Evolutionary conservation across 345 rosid species (phyloP).

Genomic region (Ailanthus altissimus): DNA sequence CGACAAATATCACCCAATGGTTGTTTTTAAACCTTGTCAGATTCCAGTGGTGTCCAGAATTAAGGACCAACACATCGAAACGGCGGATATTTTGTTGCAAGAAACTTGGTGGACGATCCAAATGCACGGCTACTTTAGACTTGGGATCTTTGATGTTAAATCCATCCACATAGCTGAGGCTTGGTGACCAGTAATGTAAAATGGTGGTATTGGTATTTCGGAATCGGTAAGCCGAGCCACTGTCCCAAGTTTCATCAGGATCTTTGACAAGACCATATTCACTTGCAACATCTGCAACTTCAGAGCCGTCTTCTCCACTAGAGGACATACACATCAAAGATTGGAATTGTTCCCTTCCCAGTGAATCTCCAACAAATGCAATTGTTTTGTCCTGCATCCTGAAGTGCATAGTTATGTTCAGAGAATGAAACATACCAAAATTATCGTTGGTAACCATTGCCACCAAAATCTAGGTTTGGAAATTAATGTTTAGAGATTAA

Average conservation of each 20-base stretch:
- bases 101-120: conserved; percentile 74
- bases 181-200: conserved; percentile 74
- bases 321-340: conserved; percentile 79
- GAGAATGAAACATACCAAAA: neutral
- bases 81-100: conserved; percentile 49
- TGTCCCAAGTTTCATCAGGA: conserved; percentile 57
- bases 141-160: conserved; percentile 41
- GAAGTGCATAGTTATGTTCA: conserved; percentile 21
- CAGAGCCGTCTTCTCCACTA: conserved; percentile 53
- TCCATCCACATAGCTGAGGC: conserved; percentile 51
- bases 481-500: neutral
- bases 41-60: conserved; percentile 89
- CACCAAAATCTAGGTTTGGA: neutral
- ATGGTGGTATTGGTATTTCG: conserved; percentile 65
- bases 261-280: conserved; percentile 58
- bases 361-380: conserved; percentile 82
- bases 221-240: conserved; percentile 71
- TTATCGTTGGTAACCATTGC: neutral
- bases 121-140: conserved; percentile 58
- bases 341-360: conserved; percentile 76
- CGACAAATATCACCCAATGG: conserved; percentile 65
- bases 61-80: conserved; percentile 64
- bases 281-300: conserved; percentile 61
- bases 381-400: conserved; percentile 80
- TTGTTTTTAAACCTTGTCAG: conserved; percentile 64